Evolutionary conservation across 768 basidiomycete species (phyloP).

Genomic region (Mrakia blollopis): DNA sequence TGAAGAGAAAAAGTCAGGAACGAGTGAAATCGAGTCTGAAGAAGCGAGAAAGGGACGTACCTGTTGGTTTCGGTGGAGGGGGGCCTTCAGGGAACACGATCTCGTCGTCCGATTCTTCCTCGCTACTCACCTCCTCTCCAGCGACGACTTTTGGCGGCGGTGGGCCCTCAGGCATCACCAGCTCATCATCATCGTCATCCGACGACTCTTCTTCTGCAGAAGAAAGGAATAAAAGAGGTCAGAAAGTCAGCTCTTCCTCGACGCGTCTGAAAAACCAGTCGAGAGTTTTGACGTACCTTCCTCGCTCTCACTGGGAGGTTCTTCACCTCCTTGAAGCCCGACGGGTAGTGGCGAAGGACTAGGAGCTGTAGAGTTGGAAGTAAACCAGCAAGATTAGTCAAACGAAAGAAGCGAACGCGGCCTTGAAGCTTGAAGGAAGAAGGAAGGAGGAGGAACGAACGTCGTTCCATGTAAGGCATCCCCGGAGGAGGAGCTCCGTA

Average conservation of each 20-base stretch:
- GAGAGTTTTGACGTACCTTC: not conserved
- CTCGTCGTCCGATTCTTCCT: slow-evolving; percentile 41
- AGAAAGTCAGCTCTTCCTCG: not conserved
- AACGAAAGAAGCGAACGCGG: not conserved
- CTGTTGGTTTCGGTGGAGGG: slow-evolving; percentile 17
- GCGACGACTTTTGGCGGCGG: slow-evolving; percentile 40
- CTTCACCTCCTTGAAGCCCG: slow-evolving; percentile 16
- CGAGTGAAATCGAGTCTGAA: slow-evolving; percentile 2
- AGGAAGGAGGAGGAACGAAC: slow-evolving; percentile 50
- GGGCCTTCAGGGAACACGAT: slow-evolving; percentile 23
- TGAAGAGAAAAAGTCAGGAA: slow-evolving; percentile 37
- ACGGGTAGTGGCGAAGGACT: slow-evolving; percentile 21
- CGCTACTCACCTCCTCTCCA: slow-evolving; percentile 19
- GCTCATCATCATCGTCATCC: slow-evolving; percentile 42
- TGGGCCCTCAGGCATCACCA: slow-evolving; percentile 45
- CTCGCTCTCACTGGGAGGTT: slow-evolving; percentile 10
- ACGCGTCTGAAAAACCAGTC: not conserved
- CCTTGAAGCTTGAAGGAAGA: not conserved
- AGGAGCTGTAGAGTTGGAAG: not conserved
- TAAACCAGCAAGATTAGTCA: not conserved
- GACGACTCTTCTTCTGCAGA: slow-evolving; percentile 42
- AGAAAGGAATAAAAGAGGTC: too few species aligned
- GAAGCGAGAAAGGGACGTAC: not conserved
- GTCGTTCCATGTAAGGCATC: slow-evolving; percentile 87
- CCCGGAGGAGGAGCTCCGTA: slow-evolving; percentile 91